phyloP scores from a whole-genome alignment of 768 basidiomycete species.

The Lepiota subincarnata region DNA sequence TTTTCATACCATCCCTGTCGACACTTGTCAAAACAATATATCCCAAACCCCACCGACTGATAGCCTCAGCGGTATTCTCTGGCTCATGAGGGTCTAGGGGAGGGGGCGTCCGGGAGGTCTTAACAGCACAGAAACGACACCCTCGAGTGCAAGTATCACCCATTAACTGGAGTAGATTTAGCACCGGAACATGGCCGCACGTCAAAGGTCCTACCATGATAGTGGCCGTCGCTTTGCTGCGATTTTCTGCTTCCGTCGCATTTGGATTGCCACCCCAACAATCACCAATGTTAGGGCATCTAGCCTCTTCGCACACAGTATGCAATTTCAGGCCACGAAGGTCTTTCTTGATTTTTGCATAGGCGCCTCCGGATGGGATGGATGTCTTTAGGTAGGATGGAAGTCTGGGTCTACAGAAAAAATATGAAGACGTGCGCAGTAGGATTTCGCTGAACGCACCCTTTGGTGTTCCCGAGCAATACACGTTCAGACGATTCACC shows the following conservation, averaged over 20 bases:
- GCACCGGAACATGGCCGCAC: not conserved
- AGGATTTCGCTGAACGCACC: constrained; percentile 36
- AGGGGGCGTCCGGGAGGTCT: constrained; percentile 84
- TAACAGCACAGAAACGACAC: constrained; percentile 96
- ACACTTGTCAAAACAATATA: constrained; percentile 98
- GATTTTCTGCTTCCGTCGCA: constrained; percentile 62
- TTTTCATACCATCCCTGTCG: constrained; percentile 82
- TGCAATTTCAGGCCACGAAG: constrained; percentile 86
- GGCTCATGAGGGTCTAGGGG: constrained; percentile 96
- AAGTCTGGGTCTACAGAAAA: constrained; percentile 63
- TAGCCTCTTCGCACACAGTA: constrained; percentile 97
- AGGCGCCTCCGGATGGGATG: constrained; percentile 86
- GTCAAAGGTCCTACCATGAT: constrained; percentile 73
- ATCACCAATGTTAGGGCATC: constrained; percentile 99
- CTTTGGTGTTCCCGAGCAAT: constrained; percentile 65
- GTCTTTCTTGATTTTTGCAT: constrained; percentile 92
- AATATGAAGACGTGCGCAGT: not conserved
- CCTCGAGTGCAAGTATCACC: constrained; percentile 98
- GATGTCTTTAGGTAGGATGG: constrained; percentile 87
- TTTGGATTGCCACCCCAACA: constrained; percentile 92
- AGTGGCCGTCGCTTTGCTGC: constrained; percentile 89
- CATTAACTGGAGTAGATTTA: constrained; percentile 69
- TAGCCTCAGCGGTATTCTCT: constrained; percentile 97
- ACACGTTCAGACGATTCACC: constrained; percentile 54
- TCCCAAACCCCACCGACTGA: constrained; percentile 95